These are phyloP conservation scores for Hemileccinum rubropunctum DNA, from an alignment of 768 basidiomycete genomes.

Conservation along the genomic window DNA sequence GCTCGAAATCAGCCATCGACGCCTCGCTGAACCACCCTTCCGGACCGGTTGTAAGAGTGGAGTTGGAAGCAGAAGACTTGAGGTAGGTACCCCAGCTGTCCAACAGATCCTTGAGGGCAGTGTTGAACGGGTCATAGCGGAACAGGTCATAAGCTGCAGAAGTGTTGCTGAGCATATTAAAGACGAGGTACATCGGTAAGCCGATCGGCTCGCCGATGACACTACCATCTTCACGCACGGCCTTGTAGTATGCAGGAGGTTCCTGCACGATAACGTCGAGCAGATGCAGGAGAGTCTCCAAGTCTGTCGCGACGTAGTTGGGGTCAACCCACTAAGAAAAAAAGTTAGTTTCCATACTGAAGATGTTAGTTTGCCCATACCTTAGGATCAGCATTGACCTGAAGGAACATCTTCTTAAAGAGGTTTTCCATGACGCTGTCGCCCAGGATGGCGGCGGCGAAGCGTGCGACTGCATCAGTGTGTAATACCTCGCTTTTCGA, in stretches of 20 bases:
- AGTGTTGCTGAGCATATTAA: constrained; percentile 25
- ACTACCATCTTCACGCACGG: not conserved
- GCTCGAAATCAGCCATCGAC: not conserved
- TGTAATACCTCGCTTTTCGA: not conserved
- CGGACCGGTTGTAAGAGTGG: not conserved
- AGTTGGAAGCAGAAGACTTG: not conserved
- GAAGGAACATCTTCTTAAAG: not conserved
- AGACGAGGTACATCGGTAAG: constrained; percentile 13
- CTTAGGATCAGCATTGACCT: constrained; percentile 3
- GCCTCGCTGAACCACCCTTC: not conserved
- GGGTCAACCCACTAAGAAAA: constrained; percentile 4
- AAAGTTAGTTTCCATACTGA: not conserved
- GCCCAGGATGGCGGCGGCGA: not conserved
- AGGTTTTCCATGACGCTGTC: too few relatives aligned
- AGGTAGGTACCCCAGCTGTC: not conserved
- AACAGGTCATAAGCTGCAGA: constrained; percentile 12
- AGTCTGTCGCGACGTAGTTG: not conserved
- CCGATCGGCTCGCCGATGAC: constrained; percentile 19
- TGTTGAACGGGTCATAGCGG: not conserved
- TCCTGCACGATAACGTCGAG: not conserved
- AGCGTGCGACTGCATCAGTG: not conserved
- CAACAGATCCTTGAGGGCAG: not conserved
- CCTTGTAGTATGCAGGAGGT: constrained; percentile 2
- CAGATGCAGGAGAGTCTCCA: not conserved
- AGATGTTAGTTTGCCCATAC: not conserved